Base-by-base conservation (phyloP, 257 asterid species). In the Nicotiana paniculata region DNA sequence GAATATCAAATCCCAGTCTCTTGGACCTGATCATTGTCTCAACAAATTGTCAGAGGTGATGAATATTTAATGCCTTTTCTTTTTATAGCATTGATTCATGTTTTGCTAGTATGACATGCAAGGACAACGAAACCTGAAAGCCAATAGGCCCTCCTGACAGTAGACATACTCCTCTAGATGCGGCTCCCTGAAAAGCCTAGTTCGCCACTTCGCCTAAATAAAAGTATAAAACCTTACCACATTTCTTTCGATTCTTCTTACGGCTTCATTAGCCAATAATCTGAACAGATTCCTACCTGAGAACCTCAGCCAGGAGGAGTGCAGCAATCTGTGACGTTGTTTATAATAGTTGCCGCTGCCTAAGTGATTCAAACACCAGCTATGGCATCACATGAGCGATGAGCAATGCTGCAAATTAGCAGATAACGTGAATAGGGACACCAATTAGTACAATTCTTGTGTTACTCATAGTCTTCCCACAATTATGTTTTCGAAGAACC, bases 11-110 rank as follows among this genome's bases (percentile, higher is more conserved):
- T 91, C 99, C 80, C 89, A 88, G 81, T 97, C 98, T 65, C 99
- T 96, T 70, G 98, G 99, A 87, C 95, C 97, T 17, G 95, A 92
- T 67, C 99, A 94, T 80, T 85, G 86, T 88, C 82, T 91, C 83
- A 92, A 70, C 54, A 89, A 89, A 77, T 86, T 96, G 85, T 84
- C 97, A 30, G 97, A 94, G 97, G 99, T 96, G 2, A 82, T 85
- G 87, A 64, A 86, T 80, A 79, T 15, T 21, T 39, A 43, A 61
- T 33, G n/a, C 59, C 32, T 24, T 37, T 15, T 54, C 43, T 13
- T 67, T 77, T n/a, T 21, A 46, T 16, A 13, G 5, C 18, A 68
- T 59, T 77, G 85, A 28, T n/a, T 26, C 62, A 76, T 21, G 28
- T 28, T 67, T 53, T 43, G 16, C 79, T 48, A 74, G 79, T 7